These are phyloP conservation scores for Dipodascopsis tothii DNA, from an alignment of 805 yeast genomes.

Conservation along the genomic window DNA sequence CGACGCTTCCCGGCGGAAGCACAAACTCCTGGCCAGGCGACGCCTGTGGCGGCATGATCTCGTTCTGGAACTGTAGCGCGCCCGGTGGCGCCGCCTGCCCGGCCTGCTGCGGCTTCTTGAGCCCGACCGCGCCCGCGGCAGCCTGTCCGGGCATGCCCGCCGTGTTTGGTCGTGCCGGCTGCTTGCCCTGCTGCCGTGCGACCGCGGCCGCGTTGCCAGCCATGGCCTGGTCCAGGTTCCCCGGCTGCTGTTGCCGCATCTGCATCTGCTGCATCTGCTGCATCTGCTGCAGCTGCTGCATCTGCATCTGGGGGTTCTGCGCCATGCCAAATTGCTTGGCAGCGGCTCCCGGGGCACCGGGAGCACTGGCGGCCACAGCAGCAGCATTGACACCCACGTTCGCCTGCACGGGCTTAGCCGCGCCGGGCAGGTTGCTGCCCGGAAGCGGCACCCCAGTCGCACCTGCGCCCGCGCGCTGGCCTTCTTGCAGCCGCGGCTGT, in stretches of 20 bases:
- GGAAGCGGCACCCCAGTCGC: no score
- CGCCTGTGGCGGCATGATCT: neutral
- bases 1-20: neutral
- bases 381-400: no score
- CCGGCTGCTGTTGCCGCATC: neutral
- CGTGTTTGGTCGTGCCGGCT: no score
- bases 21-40: neutral
- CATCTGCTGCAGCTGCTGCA: conserved; percentile 2
- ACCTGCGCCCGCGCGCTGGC: neutral
- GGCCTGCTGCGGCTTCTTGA: no score
- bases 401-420: no score
- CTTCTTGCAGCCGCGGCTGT: conserved; percentile 4
- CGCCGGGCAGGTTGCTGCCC: no score
- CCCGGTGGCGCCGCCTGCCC: neutral
- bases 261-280: conserved; percentile 4
- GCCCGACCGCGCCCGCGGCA: no score
- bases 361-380: no score
- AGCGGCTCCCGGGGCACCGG: neutral
- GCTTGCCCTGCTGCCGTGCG: conserved; percentile 2
- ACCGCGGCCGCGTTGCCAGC: neutral
- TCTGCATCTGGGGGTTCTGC: conserved; percentile 1
- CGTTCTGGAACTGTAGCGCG: neutral
- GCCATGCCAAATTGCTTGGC: neutral
- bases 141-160: no score
- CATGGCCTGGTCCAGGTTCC: neutral